phyloP scores from a whole-genome alignment of 2,329 filamentous ascomycete species.

The Aurifilum marmelostoma region DNA sequence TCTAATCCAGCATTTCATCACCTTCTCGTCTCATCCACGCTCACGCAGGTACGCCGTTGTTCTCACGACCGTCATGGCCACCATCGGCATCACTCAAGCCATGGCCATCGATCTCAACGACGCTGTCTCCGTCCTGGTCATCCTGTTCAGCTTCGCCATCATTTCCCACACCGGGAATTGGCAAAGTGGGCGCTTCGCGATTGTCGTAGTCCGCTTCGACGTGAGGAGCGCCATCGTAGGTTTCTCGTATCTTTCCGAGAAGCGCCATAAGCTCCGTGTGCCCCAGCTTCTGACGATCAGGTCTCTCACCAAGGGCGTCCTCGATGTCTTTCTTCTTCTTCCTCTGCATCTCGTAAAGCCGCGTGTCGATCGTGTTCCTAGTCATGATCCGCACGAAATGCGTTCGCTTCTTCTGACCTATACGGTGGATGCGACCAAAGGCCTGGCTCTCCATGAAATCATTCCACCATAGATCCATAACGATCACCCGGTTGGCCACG shows the following conservation, averaged over 20 bases:
- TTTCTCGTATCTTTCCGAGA: not conserved
- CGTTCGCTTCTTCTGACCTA: slow-evolving; percentile 65
- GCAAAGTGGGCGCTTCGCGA: not conserved
- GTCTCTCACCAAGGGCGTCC: not conserved
- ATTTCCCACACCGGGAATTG: not conserved
- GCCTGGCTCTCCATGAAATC: slow-evolving; percentile 64
- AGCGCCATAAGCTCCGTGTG: not conserved
- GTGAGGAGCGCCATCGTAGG: not conserved
- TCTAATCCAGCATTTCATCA: not conserved
- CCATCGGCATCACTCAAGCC: not conserved
- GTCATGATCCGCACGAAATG: slow-evolving; percentile 62
- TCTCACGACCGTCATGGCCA: not conserved
- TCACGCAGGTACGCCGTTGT: not conserved
- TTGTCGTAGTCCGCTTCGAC: not conserved
- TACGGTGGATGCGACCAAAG: slow-evolving; percentile 62
- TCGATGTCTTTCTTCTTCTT: not conserved
- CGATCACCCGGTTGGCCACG: slow-evolving; percentile 55
- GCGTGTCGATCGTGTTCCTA: slow-evolving; percentile 57
- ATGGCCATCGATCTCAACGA: not conserved
- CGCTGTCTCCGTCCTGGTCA: not conserved
- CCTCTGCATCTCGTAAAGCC: slow-evolving; percentile 5
- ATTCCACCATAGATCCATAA: slow-evolving; percentile 67
- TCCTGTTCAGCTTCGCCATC: not conserved
- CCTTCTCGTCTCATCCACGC: not conserved
- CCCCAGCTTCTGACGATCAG: not conserved